Evolutionary conservation across 23 red algal genomes (phyloP), one percentile per base, ranked within the genome.

Genomic region (Agarophyton chilense): DNA sequence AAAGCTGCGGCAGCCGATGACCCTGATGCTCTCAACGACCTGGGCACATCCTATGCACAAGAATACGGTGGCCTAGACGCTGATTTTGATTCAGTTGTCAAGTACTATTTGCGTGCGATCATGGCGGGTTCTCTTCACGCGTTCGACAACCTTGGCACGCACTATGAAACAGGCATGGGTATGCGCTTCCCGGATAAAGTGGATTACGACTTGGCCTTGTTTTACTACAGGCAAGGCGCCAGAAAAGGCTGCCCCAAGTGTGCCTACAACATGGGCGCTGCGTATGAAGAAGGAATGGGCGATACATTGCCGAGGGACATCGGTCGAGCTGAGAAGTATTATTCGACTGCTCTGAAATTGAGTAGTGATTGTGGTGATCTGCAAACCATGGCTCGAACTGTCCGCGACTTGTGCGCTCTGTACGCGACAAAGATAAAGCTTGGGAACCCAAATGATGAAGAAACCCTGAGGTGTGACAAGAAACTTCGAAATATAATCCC

Each of bases 111-210:
- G 44, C 76, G 57, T 36, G 88, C 75, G 11, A 91, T 91, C 45
- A 28, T 25, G 33, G 76, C 76, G 12, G 88, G 88, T 12, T 67
- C 49, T 70, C 39, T 82, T 3, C 76, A 73, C 67, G 88, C 88
- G 32, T 91, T 79, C 40, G 88, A 91, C 58, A 91, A 91, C 46
- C 75, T 91, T 49, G 88, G 88, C 33, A 91, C 88, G 22, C 88
- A 91, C 65, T 91, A 91, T 34, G 88, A 91, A 36, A 91, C 88
- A 2, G 88, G 88, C 25, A 91, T 91, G 88, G 77, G 75, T 24
- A 75, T 74, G 45, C 49, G 46, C 24, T 70, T 54, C 18, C 75
- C 60, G 44, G 60, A 73, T 44, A 54, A 76, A 13, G 40, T 91
- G 11, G 54, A 81, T 53, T 71, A 72, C 18, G 77, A 6, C 58